Conservation (phyloP, 352 stramenopile genomes). For the Phytopythium montanum region DNA sequence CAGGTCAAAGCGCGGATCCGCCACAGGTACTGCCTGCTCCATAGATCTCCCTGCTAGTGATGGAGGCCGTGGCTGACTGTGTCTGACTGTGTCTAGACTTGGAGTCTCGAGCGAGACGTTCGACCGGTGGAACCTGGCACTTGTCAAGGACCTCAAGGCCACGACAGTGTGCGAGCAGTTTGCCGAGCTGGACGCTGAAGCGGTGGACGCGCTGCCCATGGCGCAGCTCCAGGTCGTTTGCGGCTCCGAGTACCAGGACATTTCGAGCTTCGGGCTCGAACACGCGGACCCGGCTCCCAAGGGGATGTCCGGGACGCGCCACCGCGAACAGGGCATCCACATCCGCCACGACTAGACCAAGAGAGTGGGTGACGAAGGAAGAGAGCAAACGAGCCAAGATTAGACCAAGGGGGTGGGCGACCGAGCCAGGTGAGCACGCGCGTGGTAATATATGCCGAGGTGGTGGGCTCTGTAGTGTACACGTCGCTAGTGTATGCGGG, state of each 20-base stretch:
- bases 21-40: conserved; percentile 27
- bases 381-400: no score
- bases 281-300: conserved; percentile 54
- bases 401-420: not conserved
- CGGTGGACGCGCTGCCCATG: conserved; percentile 53
- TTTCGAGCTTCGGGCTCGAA: conserved; percentile 64
- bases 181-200: conserved; percentile 58
- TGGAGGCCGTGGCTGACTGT: conserved; percentile 10
- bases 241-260: conserved; percentile 43
- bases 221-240: conserved; percentile 57
- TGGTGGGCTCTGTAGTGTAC: not conserved
- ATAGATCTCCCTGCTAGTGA: conserved; percentile 4
- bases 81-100: conserved; percentile 35
- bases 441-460: not conserved
- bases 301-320: conserved; percentile 9
- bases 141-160: conserved; percentile 77
- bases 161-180: conserved; percentile 48
- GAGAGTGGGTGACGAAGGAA: not conserved
- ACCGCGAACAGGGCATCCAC: conserved; percentile 79
- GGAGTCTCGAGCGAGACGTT: conserved; percentile 67
- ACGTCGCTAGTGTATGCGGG: conserved; percentile 1
- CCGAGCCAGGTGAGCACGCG: no score
- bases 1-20: conserved; percentile 75
- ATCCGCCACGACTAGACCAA: conserved; percentile 67
- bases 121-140: conserved; percentile 60